Conservation (phyloP, 2,329 filamentous ascomycete genomes). For the Aspergillus aculeatinus region DNA sequence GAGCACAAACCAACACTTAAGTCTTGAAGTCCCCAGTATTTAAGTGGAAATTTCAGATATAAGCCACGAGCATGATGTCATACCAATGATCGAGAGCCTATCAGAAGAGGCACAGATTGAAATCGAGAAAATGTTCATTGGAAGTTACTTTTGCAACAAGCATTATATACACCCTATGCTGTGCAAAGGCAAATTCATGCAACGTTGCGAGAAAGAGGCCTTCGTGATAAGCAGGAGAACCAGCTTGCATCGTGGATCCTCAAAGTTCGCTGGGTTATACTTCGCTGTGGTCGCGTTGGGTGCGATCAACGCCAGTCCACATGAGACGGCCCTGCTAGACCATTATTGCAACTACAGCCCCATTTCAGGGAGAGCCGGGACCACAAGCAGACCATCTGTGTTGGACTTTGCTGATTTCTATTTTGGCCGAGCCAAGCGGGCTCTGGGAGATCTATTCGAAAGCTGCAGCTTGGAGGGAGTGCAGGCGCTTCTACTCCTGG, state of each 20-base stretch:
- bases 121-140: slow-evolving; percentile 30
- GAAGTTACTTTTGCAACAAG: slow-evolving; percentile 28
- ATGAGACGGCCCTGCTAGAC: slow-evolving; percentile 22
- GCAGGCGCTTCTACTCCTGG: slow-evolving; percentile 28
- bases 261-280: slow-evolving; percentile 27
- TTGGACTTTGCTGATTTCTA: slow-evolving; percentile 28
- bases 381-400: slow-evolving; percentile 11
- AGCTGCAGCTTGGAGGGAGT: slow-evolving; percentile 27
- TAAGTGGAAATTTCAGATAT: not conserved
- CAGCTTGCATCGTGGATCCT: slow-evolving; percentile 8
- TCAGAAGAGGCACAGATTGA: slow-evolving; percentile 18
- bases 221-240: slow-evolving; percentile 14
- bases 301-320: slow-evolving; percentile 28
- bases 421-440: slow-evolving; percentile 25
- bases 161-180: slow-evolving; percentile 29
- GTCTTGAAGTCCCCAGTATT: not conserved
- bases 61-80: slow-evolving; percentile 10
- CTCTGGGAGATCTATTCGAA: slow-evolving; percentile 32
- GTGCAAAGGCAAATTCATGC: slow-evolving; percentile 22
- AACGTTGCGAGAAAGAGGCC: slow-evolving; percentile 23
- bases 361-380: not conserved
- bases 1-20: not conserved
- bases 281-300: slow-evolving; percentile 31
- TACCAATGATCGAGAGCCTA: slow-evolving; percentile 8
- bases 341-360: slow-evolving; percentile 19